phyloP scores from a whole-genome alignment of 108 stramenopile genomes.

The Conticribra guillardii region DNA sequence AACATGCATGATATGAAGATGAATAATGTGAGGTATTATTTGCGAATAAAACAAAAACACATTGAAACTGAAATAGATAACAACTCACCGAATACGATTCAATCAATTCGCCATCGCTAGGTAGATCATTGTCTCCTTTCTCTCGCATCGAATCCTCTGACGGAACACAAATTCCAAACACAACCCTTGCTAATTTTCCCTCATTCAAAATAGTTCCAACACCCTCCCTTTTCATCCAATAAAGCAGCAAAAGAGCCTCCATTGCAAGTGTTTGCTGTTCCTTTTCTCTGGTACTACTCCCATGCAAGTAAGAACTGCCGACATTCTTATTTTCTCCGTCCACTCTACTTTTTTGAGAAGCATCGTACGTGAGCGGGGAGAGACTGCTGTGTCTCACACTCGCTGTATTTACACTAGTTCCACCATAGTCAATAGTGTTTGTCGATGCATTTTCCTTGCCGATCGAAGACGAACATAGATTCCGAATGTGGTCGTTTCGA shows the following conservation, averaged over 20 bases:
- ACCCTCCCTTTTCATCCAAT: constrained; percentile 31
- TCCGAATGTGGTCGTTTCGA: constrained; percentile 13
- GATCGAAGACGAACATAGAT: neutral
- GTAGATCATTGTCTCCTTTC: neutral
- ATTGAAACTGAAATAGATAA: too few species aligned
- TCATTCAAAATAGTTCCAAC: constrained; percentile 12
- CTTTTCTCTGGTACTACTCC: neutral
- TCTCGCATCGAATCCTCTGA: neutral
- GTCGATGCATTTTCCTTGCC: too few species aligned
- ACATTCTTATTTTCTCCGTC: too few species aligned
- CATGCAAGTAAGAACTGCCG: too few species aligned
- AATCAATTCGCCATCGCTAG: constrained; percentile 18
- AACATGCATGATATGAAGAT: neutral
- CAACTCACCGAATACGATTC: constrained; percentile 44
- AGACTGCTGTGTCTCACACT: neutral
- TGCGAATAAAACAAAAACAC: too few species aligned
- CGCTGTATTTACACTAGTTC: neutral
- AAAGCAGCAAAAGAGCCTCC: constrained; percentile 28
- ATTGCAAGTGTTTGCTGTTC: constrained; percentile 13
- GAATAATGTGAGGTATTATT: too few species aligned
- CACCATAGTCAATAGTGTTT: neutral
- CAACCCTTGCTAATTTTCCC: constrained; percentile 30
- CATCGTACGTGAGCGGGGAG: constrained; percentile 21
- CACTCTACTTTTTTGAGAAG: neutral
- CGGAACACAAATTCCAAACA: constrained; percentile 34